Conservation (phyloP, 1,139 yeast species). For the Trichomonascaceae sp. region DNA sequence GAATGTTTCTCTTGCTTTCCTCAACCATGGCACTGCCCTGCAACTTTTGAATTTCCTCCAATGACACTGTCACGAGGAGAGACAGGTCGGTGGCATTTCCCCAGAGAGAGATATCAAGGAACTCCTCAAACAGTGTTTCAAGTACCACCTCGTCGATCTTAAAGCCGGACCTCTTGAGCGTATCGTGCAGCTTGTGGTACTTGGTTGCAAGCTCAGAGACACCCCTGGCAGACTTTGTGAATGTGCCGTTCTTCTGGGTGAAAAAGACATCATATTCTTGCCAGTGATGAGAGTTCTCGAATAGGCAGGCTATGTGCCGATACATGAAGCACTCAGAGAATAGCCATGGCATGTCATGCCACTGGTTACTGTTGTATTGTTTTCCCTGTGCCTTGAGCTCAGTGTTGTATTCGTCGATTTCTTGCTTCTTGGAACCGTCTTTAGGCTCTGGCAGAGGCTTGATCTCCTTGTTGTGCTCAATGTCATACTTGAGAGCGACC, state of each 20-base stretch:
- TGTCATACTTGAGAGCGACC: constrained; percentile 21
- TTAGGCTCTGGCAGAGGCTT: constrained; percentile 2
- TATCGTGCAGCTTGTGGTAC: constrained; percentile 37
- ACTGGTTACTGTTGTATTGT: constrained; percentile 27
- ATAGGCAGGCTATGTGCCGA: constrained; percentile 41
- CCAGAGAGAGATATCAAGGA: constrained; percentile 84
- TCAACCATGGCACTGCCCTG: constrained; percentile 86
- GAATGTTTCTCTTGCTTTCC: constrained; percentile 68
- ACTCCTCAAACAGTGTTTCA: constrained; percentile 41
- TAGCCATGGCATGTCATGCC: constrained; percentile 92
- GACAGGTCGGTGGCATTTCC: constrained; percentile 97
- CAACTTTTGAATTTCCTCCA: constrained; percentile 78
- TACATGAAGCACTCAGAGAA: constrained; percentile 77
- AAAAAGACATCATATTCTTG: constrained; percentile 57
- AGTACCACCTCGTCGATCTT: constrained; percentile 35
- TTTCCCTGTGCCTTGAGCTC: constrained; percentile 33
- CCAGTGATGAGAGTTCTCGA: constrained; percentile 37
- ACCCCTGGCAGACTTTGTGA: constrained; percentile 61
- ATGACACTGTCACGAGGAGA: constrained; percentile 47
- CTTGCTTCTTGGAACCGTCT: constrained; percentile 12
- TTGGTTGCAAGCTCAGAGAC: constrained; percentile 72
- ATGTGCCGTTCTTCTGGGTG: constrained; percentile 56
- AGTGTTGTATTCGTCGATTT: constrained; percentile 23
- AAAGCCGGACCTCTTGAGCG: constrained; percentile 17
- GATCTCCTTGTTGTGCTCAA: constrained; percentile 20